Conservation (phyloP, 805 yeast species). For the Yamadazyma kitorensis region DNA sequence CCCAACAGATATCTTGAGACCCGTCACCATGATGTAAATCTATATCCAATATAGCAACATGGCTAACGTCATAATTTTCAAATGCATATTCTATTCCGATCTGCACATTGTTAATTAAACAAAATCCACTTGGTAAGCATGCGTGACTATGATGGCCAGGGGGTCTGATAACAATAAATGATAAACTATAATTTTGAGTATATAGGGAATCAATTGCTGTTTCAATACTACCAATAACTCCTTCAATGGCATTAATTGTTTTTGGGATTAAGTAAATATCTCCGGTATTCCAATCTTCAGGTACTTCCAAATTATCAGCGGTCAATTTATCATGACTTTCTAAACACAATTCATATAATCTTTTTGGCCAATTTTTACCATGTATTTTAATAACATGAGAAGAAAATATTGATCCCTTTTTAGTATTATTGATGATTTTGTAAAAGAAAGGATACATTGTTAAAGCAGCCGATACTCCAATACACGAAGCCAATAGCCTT, state of each 20-base stretch:
- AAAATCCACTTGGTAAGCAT: constrained; percentile 81
- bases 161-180: constrained; percentile 71
- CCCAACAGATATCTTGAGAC: constrained; percentile 83
- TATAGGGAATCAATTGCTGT: constrained; percentile 55
- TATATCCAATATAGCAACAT: constrained; percentile 77
- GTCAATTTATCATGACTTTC: constrained; percentile 55
- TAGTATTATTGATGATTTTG: constrained; percentile 45
- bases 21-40: constrained; percentile 92
- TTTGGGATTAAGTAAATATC: constrained; percentile 71
- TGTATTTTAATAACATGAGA: constrained; percentile 69
- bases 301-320: constrained; percentile 64
- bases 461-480: constrained; percentile 75
- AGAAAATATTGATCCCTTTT: constrained; percentile 47
- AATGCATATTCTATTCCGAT: constrained; percentile 77
- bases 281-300: constrained; percentile 78
- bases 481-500: constrained; percentile 68
- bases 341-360: constrained; percentile 54
- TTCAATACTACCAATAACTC: constrained; percentile 75
- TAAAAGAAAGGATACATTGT: constrained; percentile 64
- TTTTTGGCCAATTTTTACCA: constrained; percentile 69
- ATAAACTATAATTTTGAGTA: constrained; percentile 32
- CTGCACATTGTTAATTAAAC: constrained; percentile 78
- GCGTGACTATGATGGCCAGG: constrained; percentile 90
- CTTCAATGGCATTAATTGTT: constrained; percentile 69
- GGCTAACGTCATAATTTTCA: constrained; percentile 61